Percentiles rank a stretch among this genome's conserved stretches.
These are phyloP conservation scores for Diaporthe eres DNA, from an alignment of 2,329 filamentous ascomycete genomes.

Conservation along the genomic window DNA sequence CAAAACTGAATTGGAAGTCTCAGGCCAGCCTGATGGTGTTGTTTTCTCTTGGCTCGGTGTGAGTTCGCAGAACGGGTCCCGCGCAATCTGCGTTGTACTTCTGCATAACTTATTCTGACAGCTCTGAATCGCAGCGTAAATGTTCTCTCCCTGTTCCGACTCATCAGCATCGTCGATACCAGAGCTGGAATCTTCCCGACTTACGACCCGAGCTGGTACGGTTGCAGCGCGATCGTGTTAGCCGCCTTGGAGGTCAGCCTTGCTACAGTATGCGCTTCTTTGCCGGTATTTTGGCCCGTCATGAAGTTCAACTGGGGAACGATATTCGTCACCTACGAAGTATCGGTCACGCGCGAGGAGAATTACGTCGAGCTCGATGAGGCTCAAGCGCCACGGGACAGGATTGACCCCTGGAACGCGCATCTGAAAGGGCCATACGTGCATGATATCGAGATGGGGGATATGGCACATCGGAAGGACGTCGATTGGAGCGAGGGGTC, in stretches of 20 bases:
- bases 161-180: constrained; percentile 49
- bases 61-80: constrained; percentile 33
- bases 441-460: constrained; percentile 18
- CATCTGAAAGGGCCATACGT: constrained; percentile 11
- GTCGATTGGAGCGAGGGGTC: background rate
- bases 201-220: constrained; percentile 55
- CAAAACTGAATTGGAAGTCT: constrained; percentile 47
- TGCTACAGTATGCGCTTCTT: constrained; percentile 25
- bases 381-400: background rate
- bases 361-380: background rate
- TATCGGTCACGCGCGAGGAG: constrained; percentile 46
- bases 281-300: constrained; percentile 41
- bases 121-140: constrained; percentile 46
- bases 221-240: constrained; percentile 50
- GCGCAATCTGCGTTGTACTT: background rate
- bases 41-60: constrained; percentile 51
- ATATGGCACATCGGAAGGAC: background rate
- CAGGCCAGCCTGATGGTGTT: constrained; percentile 49
- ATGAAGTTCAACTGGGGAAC: constrained; percentile 47
- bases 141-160: constrained; percentile 50
- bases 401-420: constrained; percentile 30
- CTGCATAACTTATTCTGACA: background rate
- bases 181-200: constrained; percentile 52
- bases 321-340: constrained; percentile 55
- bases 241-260: constrained; percentile 52